Base-by-base conservation (phyloP, 2,329 filamentous ascomycete species). In the Fusarium sp. region DNA sequence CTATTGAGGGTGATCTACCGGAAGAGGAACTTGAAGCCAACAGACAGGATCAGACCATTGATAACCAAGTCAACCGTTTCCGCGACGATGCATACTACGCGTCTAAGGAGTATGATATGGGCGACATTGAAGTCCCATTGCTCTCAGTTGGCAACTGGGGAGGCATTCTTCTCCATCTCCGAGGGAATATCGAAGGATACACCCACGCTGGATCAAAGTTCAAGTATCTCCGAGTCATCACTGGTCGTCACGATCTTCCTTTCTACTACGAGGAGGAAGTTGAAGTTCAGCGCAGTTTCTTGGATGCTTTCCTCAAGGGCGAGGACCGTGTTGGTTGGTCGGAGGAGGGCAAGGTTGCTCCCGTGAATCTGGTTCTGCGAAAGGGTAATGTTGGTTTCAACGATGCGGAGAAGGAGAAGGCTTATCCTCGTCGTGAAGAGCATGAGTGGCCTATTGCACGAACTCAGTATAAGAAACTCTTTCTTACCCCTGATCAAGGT, bases 241-340 rank as follows among this genome's bases (percentile, higher is more conserved):
- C 86, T 1, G 91, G 91, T 3, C 84, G 91, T 0, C 91, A 93
- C 66, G 91, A 93, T 70, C 81, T 93, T 3, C 91, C 91, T 0
- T 92, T 93, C 75, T 93, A 92, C 78, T 92, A 92, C 74, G 77
- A 85, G 2, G 88, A 92, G 47, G 88, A 92, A 66, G 90, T 91
- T 0, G 88, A 91, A 63, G 70, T 93, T 0, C 91, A 93, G 73
- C 84, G 82, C 46, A 88, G 86, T 68, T 93, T 93, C 75, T 79
- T 93, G 0, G 89, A 92, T 61, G 90, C 90, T 0, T 93, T 93
- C 73, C 82, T 93, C 35, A 92, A 92, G 69, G 88, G 83, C 3
- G 84, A 92, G 0, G 91, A 93, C 70, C 80, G 81, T 0, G 81
- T 81, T 1, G 89, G 89, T n/a, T 91, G 89, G 89, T 84, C 83